Evolutionary conservation across 1,284 basidiomycete species (phyloP).

Genomic region (Apiotrichum gamsii): DNA sequence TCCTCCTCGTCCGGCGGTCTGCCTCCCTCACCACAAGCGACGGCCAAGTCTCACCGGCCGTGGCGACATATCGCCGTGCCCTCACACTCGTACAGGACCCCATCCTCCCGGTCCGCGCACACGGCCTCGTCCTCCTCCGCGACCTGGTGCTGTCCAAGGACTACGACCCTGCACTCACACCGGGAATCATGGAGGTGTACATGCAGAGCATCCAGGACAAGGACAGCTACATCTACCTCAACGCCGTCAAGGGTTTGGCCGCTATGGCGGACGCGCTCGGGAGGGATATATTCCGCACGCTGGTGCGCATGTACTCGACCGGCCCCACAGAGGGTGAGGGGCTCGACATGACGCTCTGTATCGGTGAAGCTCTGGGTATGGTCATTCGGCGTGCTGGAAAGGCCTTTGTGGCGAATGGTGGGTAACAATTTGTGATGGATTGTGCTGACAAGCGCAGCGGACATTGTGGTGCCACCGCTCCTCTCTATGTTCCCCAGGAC

Average conservation of each 20-base stretch:
- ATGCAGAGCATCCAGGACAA: conserved; percentile 80
- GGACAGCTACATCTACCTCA: conserved; percentile 91
- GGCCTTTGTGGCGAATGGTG: conserved; percentile 64
- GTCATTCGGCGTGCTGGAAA: conserved; percentile 70
- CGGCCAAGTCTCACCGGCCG: conserved; percentile 43
- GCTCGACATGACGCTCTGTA: conserved; percentile 67
- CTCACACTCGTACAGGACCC: conserved; percentile 84
- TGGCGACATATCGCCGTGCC: conserved; percentile 75
- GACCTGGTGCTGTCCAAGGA: conserved; percentile 57
- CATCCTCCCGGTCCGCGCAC: conserved; percentile 88
- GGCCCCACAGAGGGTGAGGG: conserved; percentile 56
- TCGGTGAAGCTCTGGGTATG: conserved; percentile 80
- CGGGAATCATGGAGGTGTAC: conserved; percentile 81
- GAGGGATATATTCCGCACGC: conserved; percentile 60
- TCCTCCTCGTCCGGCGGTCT: conserved; percentile 26
- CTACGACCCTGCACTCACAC: conserved; percentile 56
- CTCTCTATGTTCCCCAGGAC: conserved; percentile 56
- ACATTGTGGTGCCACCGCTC: conserved; percentile 65
- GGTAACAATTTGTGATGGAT: conserved; percentile 26
- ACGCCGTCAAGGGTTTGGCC: conserved; percentile 82
- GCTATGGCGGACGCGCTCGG: conserved; percentile 72
- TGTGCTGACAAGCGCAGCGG: conserved; percentile 49
- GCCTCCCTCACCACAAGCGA: conserved; percentile 20
- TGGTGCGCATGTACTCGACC: conserved; percentile 60
- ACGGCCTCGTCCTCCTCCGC: conserved; percentile 78